Base-by-base conservation (phyloP, 805 yeast species). In the Sugiyamaella chiloensis region DNA sequence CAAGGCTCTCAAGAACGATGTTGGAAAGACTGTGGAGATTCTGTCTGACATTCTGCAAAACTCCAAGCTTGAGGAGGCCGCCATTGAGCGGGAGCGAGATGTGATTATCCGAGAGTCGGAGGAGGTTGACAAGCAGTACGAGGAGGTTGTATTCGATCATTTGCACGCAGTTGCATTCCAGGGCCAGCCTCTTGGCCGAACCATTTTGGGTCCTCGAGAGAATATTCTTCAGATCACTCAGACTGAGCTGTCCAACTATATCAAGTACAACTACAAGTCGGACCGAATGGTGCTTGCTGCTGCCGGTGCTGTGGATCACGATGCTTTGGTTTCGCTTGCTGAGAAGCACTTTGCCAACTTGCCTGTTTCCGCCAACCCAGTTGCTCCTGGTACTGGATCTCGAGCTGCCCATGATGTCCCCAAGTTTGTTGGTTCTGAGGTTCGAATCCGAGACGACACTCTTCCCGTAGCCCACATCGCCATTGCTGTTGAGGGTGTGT, bases 261-360 rank as follows among this genome's bases (percentile, higher is more conserved):
- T 93, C 60, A 70, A 75, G 27, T 80, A 83, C 35, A 93, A 93
- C 72, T 93, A 93, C 70, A 86, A 85, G 61, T 96, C 97, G 35
- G 97, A 93, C 69, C 76, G 98, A 61, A 93, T 93, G 98, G 98
- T 93, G 1, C 74, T 93, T n/a, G 96, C 90, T 34, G 98, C 96
- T 35, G 60, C 95, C 1, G 99, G 99, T 19, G 84, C 90, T 39
- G 95, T 93, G 20, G 80, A 87, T 59, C 99, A 93, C 69, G 85
- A 83, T 5, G 81, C 84, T 54, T 78, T 93, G 47, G 96, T 89
- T 21, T 62, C 73, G 54, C 74, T 81, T 51, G 98, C 97, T 2
- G 75, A 82, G 55, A 72, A 79, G 63, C 78, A 80, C 61, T 93
- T 93, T 65, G 73, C 80, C 26, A 49, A 55, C 40, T 61, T 71